Conservation (phyloP, 441 rosid genomes). For the Capsella rubella region DNA sequence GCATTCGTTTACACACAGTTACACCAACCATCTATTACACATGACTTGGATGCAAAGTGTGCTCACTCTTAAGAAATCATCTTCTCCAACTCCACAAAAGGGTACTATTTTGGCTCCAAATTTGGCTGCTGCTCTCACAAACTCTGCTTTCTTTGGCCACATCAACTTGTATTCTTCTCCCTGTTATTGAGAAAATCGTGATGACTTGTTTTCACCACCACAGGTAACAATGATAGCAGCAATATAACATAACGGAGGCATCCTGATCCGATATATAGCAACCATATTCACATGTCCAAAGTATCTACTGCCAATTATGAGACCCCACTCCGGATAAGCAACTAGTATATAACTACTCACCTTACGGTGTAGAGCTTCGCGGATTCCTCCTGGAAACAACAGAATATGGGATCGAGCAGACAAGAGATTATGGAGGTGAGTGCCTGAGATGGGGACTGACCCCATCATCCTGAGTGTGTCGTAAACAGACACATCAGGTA, state of each 20-base stretch:
- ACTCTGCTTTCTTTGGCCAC: conserved; percentile 89
- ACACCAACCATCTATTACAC: conserved; percentile 21
- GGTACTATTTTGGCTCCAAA: conserved; percentile 91
- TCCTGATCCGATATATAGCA: conserved; percentile 2
- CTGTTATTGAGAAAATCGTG: conserved; percentile 46
- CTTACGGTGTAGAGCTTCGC: conserved; percentile 92
- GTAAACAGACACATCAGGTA: conserved; percentile 52
- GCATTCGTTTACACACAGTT: conserved; percentile 32
- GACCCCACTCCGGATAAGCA: conserved; percentile 18
- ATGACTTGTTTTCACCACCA: conserved; percentile 23
- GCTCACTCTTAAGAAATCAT: conserved; percentile 57
- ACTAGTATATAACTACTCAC: conserved; percentile 46
- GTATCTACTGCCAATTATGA: conserved; percentile 19
- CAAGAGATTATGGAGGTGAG: conserved; percentile 69
- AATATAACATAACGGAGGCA: conserved; percentile 13
- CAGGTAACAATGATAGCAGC: conserved; percentile 10
- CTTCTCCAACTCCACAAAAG: conserved; percentile 90
- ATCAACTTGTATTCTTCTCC: conserved; percentile 88
- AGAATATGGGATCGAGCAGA: conserved; percentile 78
- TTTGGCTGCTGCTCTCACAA: conserved; percentile 86
- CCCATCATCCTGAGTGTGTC: conserved; percentile 75
- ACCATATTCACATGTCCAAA: conserved; percentile 13
- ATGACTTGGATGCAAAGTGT: conserved; percentile 23
- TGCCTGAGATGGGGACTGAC: conserved; percentile 81
- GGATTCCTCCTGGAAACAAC: conserved; percentile 89